Percentiles rank a stretch among this genome's conserved stretches.
These are phyloP conservation scores for Aspergillus saccharolyticus DNA, from an alignment of 495 filamentous ascomycete genomes.

Conservation along the genomic window DNA sequence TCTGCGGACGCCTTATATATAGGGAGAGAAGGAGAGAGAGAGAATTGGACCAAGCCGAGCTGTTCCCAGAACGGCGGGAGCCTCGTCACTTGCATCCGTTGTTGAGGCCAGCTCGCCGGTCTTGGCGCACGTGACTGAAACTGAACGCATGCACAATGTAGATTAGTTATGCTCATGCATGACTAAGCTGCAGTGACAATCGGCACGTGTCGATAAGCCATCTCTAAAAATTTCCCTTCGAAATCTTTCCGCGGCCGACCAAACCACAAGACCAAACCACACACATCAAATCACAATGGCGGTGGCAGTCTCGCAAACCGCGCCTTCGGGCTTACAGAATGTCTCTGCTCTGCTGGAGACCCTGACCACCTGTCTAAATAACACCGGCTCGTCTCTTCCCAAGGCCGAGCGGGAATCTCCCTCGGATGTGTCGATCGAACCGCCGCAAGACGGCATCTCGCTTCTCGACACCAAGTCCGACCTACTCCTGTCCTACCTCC, in stretches of 20 bases:
- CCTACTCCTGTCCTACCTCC: conserved; percentile 88
- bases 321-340: conserved; percentile 21
- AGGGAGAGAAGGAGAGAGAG: too few species aligned
- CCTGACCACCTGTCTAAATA: conserved; percentile 57
- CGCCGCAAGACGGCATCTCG: conserved; percentile 81
- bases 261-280: conserved; percentile 4
- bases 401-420: conserved; percentile 34
- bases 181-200: conserved; percentile 1
- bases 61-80: not conserved
- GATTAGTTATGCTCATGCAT: not conserved
- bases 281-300: conserved; percentile 21
- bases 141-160: too few species aligned
- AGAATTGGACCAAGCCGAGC: conserved; percentile 1
- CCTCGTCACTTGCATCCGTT: not conserved
- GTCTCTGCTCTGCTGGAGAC: conserved; percentile 57
- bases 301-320: conserved; percentile 18
- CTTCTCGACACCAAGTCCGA: conserved; percentile 94
- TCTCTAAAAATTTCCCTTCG: conserved; percentile 26
- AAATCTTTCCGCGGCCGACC: not conserved
- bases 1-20: not conserved
- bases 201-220: conserved; percentile 38
- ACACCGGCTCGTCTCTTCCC: conserved; percentile 57
- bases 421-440: conserved; percentile 45
- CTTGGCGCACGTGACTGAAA: conserved; percentile 22
- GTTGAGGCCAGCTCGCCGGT: conserved; percentile 18